Percentiles rank a stretch among this genome's conserved stretches.
Evolutionary conservation across 768 basidiomycete species (phyloP).

Genomic region (Lactarius hengduanensis): DNA sequence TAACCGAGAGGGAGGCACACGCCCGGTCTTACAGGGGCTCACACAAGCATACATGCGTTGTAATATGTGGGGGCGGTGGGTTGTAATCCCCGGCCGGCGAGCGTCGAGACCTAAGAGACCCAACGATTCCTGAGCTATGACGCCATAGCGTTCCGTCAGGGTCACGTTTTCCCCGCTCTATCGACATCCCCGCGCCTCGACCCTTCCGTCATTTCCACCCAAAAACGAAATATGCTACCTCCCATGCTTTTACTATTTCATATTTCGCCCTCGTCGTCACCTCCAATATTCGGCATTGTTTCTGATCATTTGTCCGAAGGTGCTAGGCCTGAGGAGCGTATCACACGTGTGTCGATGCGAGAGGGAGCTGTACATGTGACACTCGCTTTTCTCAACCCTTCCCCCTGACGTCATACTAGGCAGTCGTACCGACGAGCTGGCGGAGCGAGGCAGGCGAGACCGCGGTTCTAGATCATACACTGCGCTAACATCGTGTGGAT

Average conservation of each 20-base stretch:
- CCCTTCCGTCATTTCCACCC: conserved; percentile 6
- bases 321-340: background rate
- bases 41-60: background rate
- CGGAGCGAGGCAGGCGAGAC: background rate
- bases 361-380: background rate
- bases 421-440: background rate
- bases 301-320: background rate
- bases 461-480: background rate
- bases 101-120: background rate
- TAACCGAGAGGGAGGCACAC: background rate
- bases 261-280: background rate
- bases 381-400: background rate
- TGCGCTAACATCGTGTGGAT: background rate
- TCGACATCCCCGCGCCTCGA: conserved; percentile 27
- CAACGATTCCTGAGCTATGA: conserved; percentile 11
- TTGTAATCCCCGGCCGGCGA: background rate
- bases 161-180: conserved; percentile 23
- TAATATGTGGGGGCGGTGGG: background rate
- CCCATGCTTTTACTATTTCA: background rate
- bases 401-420: background rate
- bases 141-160: conserved; percentile 10
- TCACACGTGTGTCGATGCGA: background rate
- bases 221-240: conserved; percentile 7
- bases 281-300: no score
- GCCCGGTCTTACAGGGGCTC: conserved; percentile 11